Evolutionary conservation across 2,329 filamentous ascomycete species (phyloP).

Genomic region (Shiraia bambusicola): DNA sequence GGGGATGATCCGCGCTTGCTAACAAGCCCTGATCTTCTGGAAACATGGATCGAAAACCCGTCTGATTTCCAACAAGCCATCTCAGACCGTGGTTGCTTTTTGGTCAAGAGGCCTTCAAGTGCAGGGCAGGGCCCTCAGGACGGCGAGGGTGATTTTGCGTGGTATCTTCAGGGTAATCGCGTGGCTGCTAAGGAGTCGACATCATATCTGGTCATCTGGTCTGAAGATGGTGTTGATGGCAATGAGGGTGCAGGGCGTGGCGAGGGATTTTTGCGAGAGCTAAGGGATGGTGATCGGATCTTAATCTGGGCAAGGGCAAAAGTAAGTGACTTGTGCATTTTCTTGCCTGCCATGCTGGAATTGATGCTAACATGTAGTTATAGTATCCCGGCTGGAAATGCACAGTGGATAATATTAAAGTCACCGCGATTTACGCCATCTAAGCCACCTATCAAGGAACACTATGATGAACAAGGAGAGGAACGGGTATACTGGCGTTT

Average conservation of each 20-base stretch:
- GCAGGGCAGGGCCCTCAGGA: constrained; percentile 24
- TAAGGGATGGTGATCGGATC: constrained; percentile 31
- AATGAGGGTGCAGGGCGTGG: constrained; percentile 31
- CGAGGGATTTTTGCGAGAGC: constrained; percentile 25
- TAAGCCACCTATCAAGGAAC: no score
- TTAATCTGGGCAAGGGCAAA: constrained; percentile 38
- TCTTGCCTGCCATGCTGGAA: no score
- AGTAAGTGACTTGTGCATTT: constrained; percentile 16
- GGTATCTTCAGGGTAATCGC: constrained; percentile 38
- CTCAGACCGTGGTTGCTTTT: constrained; percentile 12
- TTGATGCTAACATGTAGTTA: no score
- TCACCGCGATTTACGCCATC: no score
- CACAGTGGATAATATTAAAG: no score
- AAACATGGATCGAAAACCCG: constrained; percentile 3
- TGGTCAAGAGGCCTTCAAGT: constrained; percentile 20
- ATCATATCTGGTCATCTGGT: constrained; percentile 27
- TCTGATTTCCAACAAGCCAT: constrained; percentile 9
- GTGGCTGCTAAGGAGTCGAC: constrained; percentile 16
- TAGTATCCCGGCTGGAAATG: no score
- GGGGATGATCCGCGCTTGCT: constrained; percentile 1
- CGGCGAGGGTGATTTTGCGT: constrained; percentile 27
- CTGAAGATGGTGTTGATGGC: constrained; percentile 7
- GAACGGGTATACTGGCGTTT: no score
- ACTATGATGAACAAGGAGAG: no score
- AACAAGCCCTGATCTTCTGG: constrained; percentile 5